Base-by-base conservation (phyloP, 1,284 basidiomycete species). In the Cutaneotrichosporon cutaneum region DNA sequence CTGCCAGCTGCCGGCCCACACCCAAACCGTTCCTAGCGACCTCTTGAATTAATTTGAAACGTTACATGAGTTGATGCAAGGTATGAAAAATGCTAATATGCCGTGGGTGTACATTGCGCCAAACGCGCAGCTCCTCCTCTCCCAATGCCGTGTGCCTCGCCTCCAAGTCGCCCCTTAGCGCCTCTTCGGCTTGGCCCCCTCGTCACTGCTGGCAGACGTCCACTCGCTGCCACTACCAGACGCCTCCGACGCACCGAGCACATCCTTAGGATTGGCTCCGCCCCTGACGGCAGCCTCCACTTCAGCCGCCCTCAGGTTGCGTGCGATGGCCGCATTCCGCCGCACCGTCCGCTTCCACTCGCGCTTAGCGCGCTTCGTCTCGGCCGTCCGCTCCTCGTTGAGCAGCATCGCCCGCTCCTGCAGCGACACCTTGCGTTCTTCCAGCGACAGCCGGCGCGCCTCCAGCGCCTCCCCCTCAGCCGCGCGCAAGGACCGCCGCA, bases 381-480 rank as follows among this genome's bases (percentile, higher is more conserved):
- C 59, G 14, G 36, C n/a, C 10, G 14, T 56, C 35, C 33, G 39
- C 3, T 45, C 44, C 52, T 65, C 64, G 27, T 55, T 44, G n/a
- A 65, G 53, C 9, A 44, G 18, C 48, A 67, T 48, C 14, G 53
- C 48, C 2, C 60, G 51, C 47, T 67, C 65, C 30, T 54, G 36
- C 0, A 67, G 42, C 10, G 42, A 44, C 5, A 67, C 5, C 9
- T 48, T 54, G 21, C 63, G 65, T 27, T 59, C 53, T 30, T 64
- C 65, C 2, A 64, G 55, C 1, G 26, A 16, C 4, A 60, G 44
- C 3, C 50, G 27, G 8, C 60, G 60, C 14, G 21, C 14, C 33
- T 44, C 58, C 4, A 54, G 16, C 26, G 48, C 35, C 2, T 24
- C 13, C 35, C 56, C 39, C 32, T 60, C 63, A 11, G 39, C 35